Evolutionary conservation across 306 rosid genomes (phyloP), one percentile per base, ranked within the genome.

Genomic region (Quillaja saponaria): DNA sequence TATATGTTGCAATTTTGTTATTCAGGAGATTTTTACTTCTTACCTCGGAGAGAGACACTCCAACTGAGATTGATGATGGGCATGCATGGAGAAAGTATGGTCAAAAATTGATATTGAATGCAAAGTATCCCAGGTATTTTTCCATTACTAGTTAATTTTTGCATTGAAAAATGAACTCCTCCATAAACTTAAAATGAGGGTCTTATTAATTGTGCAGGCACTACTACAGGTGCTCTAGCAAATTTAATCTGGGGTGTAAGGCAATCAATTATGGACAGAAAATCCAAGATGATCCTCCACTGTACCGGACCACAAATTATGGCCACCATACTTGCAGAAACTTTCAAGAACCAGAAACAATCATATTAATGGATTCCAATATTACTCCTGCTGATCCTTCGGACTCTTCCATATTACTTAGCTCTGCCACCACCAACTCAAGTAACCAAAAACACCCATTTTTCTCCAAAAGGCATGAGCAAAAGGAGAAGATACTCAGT

Each of bases 211-310:
- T 5, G 8, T 9, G 39, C 64, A 80, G 81, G 49, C 35, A 37
- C 34, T 79, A 83, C 59, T 83, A 31, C 31, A 67, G 76, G 41
- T 79, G 85, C 64, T 73, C 76, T n/a, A 72, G 71, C 56, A 79
- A 74, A 55, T 57, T 14, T 42, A 87, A 79, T 2, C 73, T 79
- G 28, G 63, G 55, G 5, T 87, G 95, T 44, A 65, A 13, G 45
- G 90, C 95, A 38, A 77, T 56, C 19, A 84, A 81, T 49, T 82
- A 84, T 0, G 84, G 79, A 5, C 90, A 87, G 33, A 62, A 48
- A 72, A 71, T 84, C 28, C 59, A 73, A 54, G 83, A 75, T 0
- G 31, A 77, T 12, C 87, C 86, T 11, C 81, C 73, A 31, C 13
- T 55, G 45, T 80, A 34, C 35, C 53, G 69, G 31, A 79, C 85